phyloP scores from a whole-genome alignment of 768 basidiomycete species.

The Psilocybe azurescens region DNA sequence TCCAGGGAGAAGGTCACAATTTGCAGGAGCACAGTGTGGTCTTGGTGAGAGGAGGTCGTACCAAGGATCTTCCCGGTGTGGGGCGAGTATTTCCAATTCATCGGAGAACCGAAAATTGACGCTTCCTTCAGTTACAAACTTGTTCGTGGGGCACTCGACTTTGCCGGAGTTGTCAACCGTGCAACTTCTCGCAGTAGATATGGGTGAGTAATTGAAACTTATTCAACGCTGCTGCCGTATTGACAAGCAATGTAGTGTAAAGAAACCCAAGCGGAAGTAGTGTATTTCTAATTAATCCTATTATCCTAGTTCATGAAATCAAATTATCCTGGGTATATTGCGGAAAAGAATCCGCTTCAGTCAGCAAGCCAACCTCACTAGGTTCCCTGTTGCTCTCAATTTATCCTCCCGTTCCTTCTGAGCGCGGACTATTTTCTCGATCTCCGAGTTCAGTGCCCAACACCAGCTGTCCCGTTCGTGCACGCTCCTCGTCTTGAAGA shows the following conservation, averaged over 20 bases:
- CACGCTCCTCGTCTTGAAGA: slow-evolving; percentile 80
- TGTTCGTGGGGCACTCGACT: slow-evolving; percentile 91
- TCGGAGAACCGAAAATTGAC: background rate
- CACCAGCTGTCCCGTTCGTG: slow-evolving; percentile 95
- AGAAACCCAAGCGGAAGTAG: slow-evolving; percentile 84
- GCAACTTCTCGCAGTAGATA: slow-evolving; percentile 87
- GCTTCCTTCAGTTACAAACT: slow-evolving; percentile 80
- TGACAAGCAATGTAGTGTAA: slow-evolving; percentile 50
- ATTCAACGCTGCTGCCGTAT: slow-evolving; percentile 8
- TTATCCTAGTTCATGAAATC: slow-evolving; percentile 6
- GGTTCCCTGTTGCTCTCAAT: slow-evolving; percentile 66
- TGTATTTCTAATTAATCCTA: slow-evolving; percentile 16
- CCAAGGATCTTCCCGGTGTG: slow-evolving; percentile 98
- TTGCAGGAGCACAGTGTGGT: slow-evolving; percentile 98
- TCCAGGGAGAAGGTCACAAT: slow-evolving; percentile 97
- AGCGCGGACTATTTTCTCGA: slow-evolving; percentile 76
- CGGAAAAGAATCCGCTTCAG: background rate
- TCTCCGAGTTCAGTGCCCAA: slow-evolving; percentile 90
- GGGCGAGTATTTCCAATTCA: slow-evolving; percentile 56
- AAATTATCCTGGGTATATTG: background rate
- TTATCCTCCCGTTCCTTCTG: slow-evolving; percentile 68
- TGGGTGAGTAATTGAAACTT: slow-evolving; percentile 57
- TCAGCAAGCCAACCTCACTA: slow-evolving; percentile 40
- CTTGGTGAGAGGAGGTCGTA: slow-evolving; percentile 90
- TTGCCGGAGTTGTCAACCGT: slow-evolving; percentile 88